phyloP scores from a whole-genome alignment of 352 stramenopile species.

The Globisporangium okanoganense region DNA sequence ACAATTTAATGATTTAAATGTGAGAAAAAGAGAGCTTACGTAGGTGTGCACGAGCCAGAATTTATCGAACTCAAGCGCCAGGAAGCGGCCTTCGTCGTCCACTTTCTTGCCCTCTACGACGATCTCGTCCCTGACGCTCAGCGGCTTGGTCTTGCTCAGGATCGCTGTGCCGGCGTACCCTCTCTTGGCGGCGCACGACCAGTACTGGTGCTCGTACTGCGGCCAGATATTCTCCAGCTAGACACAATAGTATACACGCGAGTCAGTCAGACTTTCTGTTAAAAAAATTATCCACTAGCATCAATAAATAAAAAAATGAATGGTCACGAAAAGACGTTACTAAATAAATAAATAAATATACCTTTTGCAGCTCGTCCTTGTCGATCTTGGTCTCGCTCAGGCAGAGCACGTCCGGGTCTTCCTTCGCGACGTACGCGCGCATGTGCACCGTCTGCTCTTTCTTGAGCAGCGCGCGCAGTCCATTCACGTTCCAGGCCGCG shows the following conservation, averaged over 20 bases:
- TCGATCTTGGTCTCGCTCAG: constrained; percentile 87
- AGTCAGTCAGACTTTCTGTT: background rate
- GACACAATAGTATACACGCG: background rate
- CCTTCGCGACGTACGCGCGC: constrained; percentile 68
- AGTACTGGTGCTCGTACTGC: constrained; percentile 75
- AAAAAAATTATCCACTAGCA: background rate
- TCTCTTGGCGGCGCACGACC: constrained; percentile 75
- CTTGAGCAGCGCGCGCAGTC: constrained; percentile 74
- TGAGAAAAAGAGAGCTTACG: constrained; percentile 17
- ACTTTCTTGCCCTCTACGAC: constrained; percentile 40
- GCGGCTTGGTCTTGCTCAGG: constrained; percentile 66
- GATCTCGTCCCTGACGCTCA: constrained; percentile 69
- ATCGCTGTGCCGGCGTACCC: constrained; percentile 74
- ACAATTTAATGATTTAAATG: too few relatives aligned
- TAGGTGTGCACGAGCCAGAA: constrained; percentile 89
- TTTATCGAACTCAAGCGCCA: constrained; percentile 64
- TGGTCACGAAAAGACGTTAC: background rate
- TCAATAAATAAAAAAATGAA: background rate
- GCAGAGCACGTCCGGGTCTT: constrained; percentile 79
- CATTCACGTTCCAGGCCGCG: constrained; percentile 84
- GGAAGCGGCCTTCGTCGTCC: constrained; percentile 74
- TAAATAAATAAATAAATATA: background rate
- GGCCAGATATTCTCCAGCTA: constrained; percentile 63
- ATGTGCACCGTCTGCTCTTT: constrained; percentile 59
- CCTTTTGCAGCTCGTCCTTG: constrained; percentile 59